Base-by-base conservation (phyloP, 2,329 filamentous ascomycete genomes). In the Pseudogymnoascus sp. region DNA sequence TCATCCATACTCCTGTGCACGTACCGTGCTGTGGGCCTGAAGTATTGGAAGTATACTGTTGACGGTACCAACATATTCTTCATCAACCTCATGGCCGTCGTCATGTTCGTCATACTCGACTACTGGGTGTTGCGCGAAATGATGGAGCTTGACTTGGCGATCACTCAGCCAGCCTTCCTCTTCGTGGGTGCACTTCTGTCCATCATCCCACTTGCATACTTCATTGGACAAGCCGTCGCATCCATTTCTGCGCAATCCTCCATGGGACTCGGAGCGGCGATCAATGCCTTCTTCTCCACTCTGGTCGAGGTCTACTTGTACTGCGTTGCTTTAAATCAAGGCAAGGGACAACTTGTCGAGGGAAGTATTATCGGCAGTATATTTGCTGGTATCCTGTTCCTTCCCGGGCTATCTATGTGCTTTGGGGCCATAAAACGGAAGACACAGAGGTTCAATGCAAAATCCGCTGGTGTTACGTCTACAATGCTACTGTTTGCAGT, bases 31-130 rank as follows among this genome's bases (percentile, higher is more conserved):
- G 93, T 96, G 11, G 95, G 95, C 11, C 81, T 87, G 68, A 93
- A 93, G 75, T 99, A 99, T 79, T 99, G 96, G 93, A 99, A 99
- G 77, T 99, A 99, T 77, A 99, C 95, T 3, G 82, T 99, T 63
- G 95, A 99, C 72, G 96, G 95, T 62, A 99, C 95, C 65, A 99
- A 99, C 77, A 96, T 99, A 72, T 97, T 99, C 78, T 85, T 99
- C 68, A 97, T 99, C 80, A 99, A 99, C 74, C 83, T 99, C 63
- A 91, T 97, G 78, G 89, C 86, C 11, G 85, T 99, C 16, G 95
- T 99, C n/a, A 79, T 90, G 23, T 97, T 99, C 72, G 90, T 93
- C 71, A 96, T 99, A 66, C 85, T 96, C 67, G 95, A 99, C 79
- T 97, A 93, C 81, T 87, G 87, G 64, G 81, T 99, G 23, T 80